Base-by-base conservation (phyloP, 371 early-diverging fungal genomes). In the Fennellomyces sp. region DNA sequence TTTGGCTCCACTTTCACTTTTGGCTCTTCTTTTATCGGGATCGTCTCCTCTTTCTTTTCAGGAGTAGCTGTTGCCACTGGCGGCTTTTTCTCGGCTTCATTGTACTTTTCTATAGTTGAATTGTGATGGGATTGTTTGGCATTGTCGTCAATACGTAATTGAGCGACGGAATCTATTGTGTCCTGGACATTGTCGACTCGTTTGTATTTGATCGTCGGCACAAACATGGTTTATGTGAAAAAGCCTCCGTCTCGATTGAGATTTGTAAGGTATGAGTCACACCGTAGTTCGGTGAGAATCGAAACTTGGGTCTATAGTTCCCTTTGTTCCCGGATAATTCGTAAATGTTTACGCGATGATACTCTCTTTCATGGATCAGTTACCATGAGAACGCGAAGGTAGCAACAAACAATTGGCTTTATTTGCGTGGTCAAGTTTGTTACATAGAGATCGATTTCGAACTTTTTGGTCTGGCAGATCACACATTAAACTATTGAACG, bases 191-290 rank as follows among this genome's bases (percentile, higher is more conserved):
- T 64, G 54, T 70, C 61, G n/a, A 73, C 76, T 49, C 66, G 61
- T 49, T 54, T 70, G 56, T 75, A 71, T 48, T 72, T 75, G 50
- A 78, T 78, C 3, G 79, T 78, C 1, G 79, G 79, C 15, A 69
- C 79, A 57, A 78, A 78, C 76, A 78, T 72, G 64, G 2, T 39
- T 11, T 17, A 21, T 21, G 11, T 21, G 17, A 5, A 10, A 11
- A 15, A 39, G 15, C n/a, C 39, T 39, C 39, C 39, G 39, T 17
- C 5, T 11, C 15, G 5, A 10, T 15, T 11, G 17, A 6, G 39
- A 39, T n/a, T n/a, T n/a, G n/a, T 11, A 39, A 4, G 10, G 17
- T 39, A 17, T 39, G 39, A 39, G 39, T 39, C 39, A 39, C 39
- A 39, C 10, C 17, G 6, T 13, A 11, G 39, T n/a, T 39, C n/a